Percentiles rank a stretch among this genome's conserved stretches.
Conservation (phyloP, 495 filamentous ascomycete species). For the Xylaria nigripes region DNA sequence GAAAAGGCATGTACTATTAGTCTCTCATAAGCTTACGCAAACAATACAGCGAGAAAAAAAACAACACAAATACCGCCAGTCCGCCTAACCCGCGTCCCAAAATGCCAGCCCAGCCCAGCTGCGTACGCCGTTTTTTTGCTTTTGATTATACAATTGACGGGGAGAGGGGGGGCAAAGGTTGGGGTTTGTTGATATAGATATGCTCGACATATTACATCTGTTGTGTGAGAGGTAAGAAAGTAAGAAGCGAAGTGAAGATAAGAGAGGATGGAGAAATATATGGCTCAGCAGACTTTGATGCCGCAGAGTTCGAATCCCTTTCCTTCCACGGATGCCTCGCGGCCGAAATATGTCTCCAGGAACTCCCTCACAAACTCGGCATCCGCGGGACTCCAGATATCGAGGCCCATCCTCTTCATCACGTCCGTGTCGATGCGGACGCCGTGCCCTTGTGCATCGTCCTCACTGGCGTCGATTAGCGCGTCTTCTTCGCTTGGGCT, state of each 20-base stretch:
- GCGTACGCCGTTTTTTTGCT: too few relatives aligned
- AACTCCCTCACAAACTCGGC: constrained; percentile 63
- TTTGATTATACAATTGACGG: too few relatives aligned
- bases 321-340: constrained; percentile 59
- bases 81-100: too few relatives aligned
- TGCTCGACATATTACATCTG: background rate
- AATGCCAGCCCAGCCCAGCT: too few relatives aligned
- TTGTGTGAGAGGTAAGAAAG: too few relatives aligned
- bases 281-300: constrained; percentile 57
- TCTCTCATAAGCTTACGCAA: too few relatives aligned
- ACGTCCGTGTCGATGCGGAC: constrained; percentile 60
- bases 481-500: constrained; percentile 19
- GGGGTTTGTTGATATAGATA: too few relatives aligned
- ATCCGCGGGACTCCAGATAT: constrained; percentile 76
- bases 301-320: constrained; percentile 75
- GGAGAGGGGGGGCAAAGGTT: too few relatives aligned
- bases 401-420: constrained; percentile 71
- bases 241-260: background rate
- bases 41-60: too few relatives aligned
- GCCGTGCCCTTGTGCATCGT: constrained; percentile 24
- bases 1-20: too few relatives aligned
- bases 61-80: too few relatives aligned
- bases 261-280: background rate
- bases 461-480: constrained; percentile 20
- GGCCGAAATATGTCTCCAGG: constrained; percentile 60